Evolutionary conservation across 805 yeast genomes (phyloP).

Genomic region (Wickerhamomyces pijperi): DNA sequence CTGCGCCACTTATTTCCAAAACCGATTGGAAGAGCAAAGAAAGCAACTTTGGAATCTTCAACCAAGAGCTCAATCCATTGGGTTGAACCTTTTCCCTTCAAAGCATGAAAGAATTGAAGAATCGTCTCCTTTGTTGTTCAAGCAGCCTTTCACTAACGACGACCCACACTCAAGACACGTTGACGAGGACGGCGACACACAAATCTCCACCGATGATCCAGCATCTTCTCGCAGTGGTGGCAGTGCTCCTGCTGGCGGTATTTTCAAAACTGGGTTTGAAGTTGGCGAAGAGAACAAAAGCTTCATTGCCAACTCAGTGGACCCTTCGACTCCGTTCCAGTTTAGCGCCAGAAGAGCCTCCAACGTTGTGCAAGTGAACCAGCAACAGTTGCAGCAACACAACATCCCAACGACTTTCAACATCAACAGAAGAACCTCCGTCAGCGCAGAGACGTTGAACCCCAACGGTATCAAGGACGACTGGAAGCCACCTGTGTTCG

Average conservation of each 20-base stretch:
- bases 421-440: conserved; percentile 80
- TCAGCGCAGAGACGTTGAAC: conserved; percentile 78
- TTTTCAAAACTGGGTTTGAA: conserved; percentile 16
- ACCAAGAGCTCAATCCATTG: conserved; percentile 36
- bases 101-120: conserved; percentile 20
- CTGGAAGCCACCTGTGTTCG: conserved; percentile 65
- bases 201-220: not conserved
- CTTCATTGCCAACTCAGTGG: conserved; percentile 10
- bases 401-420: conserved; percentile 52
- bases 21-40: conserved; percentile 51
- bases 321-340: conserved; percentile 9
- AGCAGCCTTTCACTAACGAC: conserved; percentile 45
- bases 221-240: conserved; percentile 13
- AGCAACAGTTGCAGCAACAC: conserved; percentile 8
- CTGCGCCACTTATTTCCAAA: conserved; percentile 62
- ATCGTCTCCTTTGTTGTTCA: conserved; percentile 8
- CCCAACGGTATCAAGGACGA: conserved; percentile 56
- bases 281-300: conserved; percentile 14
- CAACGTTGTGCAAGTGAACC: conserved; percentile 6
- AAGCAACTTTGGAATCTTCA: conserved; percentile 39
- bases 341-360: conserved; percentile 9
- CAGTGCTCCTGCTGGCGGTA: conserved; percentile 9
- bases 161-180: conserved; percentile 46
- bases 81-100: conserved; percentile 33
- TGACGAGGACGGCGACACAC: conserved; percentile 13